Evolutionary conservation across 208 protist species (phyloP).

Genomic region (Strigomonas culicis): DNA sequence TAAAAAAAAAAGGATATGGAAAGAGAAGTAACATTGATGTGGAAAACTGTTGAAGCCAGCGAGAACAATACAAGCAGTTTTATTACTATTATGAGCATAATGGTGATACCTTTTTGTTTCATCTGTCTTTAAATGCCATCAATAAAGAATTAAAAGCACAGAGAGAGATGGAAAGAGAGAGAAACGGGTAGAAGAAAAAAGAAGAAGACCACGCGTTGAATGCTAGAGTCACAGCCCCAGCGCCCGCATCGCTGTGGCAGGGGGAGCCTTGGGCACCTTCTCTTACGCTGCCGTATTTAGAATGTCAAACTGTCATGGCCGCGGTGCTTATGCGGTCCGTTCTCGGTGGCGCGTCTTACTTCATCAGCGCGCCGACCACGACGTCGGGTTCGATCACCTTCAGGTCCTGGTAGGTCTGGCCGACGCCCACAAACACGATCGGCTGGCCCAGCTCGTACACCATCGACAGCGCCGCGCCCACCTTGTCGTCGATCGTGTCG

Average conservation of each 20-base stretch:
- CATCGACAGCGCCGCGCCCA: conserved; percentile 99
- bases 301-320: too few relatives aligned
- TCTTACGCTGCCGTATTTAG: too few relatives aligned
- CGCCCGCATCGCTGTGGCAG: too few relatives aligned
- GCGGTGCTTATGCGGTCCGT: too few relatives aligned
- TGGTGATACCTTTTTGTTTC: not conserved
- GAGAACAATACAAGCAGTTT: not conserved
- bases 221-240: too few relatives aligned
- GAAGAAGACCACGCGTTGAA: not conserved
- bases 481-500: conserved; percentile 99
- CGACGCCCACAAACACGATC: conserved; percentile 99
- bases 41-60: too few relatives aligned
- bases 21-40: conserved; percentile 19
- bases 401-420: conserved; percentile 98
- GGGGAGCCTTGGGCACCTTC: too few relatives aligned
- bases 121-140: not conserved
- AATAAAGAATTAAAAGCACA: not conserved
- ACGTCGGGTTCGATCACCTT: conserved; percentile 94
- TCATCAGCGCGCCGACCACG: conserved; percentile 94
- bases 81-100: not conserved
- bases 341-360: conserved; percentile 29
- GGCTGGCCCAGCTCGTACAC: conserved; percentile 98
- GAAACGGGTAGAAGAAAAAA: not conserved
- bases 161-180: not conserved
- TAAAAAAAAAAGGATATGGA: conserved; percentile 9